A percentile compares a stretch with the other conserved stretches of the same genome.
Conservation (phyloP, 805 yeast genomes). For the Saccharomycopsis fermentans region DNA sequence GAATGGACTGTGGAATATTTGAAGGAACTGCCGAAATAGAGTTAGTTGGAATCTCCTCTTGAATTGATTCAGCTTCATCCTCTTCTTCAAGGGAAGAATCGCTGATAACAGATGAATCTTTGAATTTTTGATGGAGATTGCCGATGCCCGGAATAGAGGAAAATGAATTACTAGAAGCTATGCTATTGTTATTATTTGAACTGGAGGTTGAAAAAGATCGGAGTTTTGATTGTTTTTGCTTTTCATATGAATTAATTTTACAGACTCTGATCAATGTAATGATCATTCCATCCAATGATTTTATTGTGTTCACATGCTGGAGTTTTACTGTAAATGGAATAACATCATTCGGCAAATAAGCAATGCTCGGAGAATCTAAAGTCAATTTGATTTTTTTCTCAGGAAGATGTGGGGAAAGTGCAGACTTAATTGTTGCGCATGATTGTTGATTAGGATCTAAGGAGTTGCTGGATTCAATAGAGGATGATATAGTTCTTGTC, state of each 20-base stretch:
- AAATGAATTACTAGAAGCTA: background rate
- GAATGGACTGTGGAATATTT: constrained; percentile 22
- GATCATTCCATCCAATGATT: constrained; percentile 63
- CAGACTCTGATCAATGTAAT: constrained; percentile 75
- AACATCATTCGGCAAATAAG: constrained; percentile 69
- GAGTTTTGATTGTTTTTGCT: background rate
- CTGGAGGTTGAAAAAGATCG: background rate
- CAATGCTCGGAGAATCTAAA: constrained; percentile 47
- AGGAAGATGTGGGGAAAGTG: constrained; percentile 3
- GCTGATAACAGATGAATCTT: background rate
- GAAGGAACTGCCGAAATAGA: background rate
- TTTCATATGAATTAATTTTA: constrained; percentile 32
- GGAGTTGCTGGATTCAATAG: background rate
- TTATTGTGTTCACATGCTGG: constrained; percentile 60
- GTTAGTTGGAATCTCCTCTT: background rate
- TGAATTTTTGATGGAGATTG: background rate
- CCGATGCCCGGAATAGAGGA: background rate
- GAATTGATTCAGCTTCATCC: background rate
- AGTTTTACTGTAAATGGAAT: constrained; percentile 63
- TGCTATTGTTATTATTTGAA: background rate
- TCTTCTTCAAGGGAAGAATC: background rate
- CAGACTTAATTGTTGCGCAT: background rate
- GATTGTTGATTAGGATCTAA: background rate
- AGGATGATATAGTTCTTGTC: background rate
- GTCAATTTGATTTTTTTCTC: constrained; percentile 24